These are phyloP conservation scores for Mimosa bimucronata DNA, from an alignment of 306 rosid species.

Conservation along the genomic window DNA sequence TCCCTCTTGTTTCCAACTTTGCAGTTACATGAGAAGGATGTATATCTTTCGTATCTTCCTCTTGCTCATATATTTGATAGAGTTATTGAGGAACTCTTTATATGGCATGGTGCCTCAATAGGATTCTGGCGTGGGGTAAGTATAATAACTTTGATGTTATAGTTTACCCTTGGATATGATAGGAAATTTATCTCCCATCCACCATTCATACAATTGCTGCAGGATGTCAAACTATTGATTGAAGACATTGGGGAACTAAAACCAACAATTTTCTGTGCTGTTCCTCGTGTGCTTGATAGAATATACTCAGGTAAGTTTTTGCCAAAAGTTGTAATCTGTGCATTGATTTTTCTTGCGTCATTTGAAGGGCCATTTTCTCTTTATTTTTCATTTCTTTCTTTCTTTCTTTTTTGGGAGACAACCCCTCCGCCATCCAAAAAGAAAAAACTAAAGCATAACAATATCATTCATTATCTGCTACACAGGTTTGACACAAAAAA, in stretches of 20 bases:
- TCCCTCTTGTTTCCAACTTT: slow-evolving; percentile 2
- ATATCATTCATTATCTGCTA: slow-evolving; percentile 27
- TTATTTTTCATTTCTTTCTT: not conserved
- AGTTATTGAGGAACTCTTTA: slow-evolving; percentile 79
- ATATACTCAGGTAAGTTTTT: slow-evolving; percentile 63
- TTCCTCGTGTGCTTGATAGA: slow-evolving; percentile 95
- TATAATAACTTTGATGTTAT: slow-evolving; percentile 34
- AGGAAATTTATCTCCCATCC: slow-evolving; percentile 25
- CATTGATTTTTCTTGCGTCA: slow-evolving; percentile 2
- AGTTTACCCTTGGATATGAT: slow-evolving; percentile 24
- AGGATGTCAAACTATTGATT: slow-evolving; percentile 79
- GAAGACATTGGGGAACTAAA: slow-evolving; percentile 86
- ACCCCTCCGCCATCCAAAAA: not conserved
- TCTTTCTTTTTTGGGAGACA: not conserved
- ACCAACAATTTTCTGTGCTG: slow-evolving; percentile 86
- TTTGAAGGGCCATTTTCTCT: slow-evolving; percentile 10
- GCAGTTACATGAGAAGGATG: slow-evolving; percentile 68
- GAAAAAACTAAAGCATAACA: not conserved
- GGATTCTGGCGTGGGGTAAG: slow-evolving; percentile 99
- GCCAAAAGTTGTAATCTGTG: not conserved
- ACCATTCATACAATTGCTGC: slow-evolving; percentile 37
- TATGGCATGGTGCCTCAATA: slow-evolving; percentile 75
- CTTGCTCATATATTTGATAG: slow-evolving; percentile 96
- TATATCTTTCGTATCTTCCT: slow-evolving; percentile 87
- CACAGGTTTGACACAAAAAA: slow-evolving; percentile 74